These are phyloP conservation scores for Rhizopogon roseolus DNA, from an alignment of 768 basidiomycete genomes.

Conservation along the genomic window DNA sequence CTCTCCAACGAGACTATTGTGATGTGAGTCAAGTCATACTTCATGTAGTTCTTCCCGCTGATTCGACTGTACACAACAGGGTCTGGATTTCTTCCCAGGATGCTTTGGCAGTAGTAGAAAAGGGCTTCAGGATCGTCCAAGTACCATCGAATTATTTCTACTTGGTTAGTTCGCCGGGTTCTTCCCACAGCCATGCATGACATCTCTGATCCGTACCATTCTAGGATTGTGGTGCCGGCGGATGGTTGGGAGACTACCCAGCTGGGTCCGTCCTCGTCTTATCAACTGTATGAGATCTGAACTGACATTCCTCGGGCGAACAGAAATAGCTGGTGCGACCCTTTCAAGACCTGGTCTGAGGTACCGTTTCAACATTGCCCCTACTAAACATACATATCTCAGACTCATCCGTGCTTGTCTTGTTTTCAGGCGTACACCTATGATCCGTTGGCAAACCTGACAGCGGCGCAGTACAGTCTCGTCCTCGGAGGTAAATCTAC, in stretches of 20 bases:
- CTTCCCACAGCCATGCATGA: neutral
- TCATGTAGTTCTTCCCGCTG: neutral
- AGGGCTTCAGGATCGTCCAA: conserved; percentile 42
- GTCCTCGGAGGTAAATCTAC: conserved; percentile 31
- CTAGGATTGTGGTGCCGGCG: conserved; percentile 45
- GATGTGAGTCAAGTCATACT: conserved; percentile 21
- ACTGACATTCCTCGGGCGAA: neutral
- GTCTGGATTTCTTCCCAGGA: conserved; percentile 45
- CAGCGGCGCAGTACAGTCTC: conserved; percentile 27
- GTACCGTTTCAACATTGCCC: conserved; percentile 14
- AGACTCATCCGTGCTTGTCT: conserved; percentile 4
- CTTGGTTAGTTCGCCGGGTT: conserved; percentile 23
- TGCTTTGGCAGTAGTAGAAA: conserved; percentile 31
- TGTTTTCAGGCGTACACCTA: conserved; percentile 41
- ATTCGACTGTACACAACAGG: conserved; percentile 13
- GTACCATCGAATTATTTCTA: conserved; percentile 52
- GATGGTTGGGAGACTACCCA: conserved; percentile 35
- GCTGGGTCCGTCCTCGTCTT: conserved; percentile 17
- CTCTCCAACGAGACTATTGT: conserved; percentile 38
- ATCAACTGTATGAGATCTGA: neutral
- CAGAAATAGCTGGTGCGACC: conserved; percentile 44
- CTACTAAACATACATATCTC: conserved; percentile 7
- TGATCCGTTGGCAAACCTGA: conserved; percentile 43
- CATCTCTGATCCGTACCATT: neutral
- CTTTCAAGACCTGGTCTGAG: conserved; percentile 48